Base-by-base conservation (phyloP, 148 eudicot species). In the Selenicereus undatus region DNA sequence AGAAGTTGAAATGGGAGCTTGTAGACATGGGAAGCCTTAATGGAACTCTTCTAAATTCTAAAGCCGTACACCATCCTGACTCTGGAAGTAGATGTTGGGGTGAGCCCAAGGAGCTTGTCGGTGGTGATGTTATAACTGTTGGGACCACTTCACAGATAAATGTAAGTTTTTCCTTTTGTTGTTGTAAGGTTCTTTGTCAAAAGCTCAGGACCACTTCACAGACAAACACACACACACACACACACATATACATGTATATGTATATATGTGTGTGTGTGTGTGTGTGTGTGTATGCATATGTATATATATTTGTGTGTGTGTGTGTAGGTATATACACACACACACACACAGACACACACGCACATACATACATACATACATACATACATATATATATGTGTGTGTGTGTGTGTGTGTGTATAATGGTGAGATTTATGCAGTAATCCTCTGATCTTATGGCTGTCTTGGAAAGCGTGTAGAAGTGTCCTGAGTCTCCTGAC, bases 11-110 rank as follows among this genome's bases (percentile, higher is more conserved):
- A 82, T 96, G 99, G 99, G 99, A 96, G 87, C 88, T 96, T 77
- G 94, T 93, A 70, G 99, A 96, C 88, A 86, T 96, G 93, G 99
- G 99, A 52, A 96, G 99, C 88, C 89, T 96, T 74, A 96, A 96
- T 82, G 99, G 99, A 82, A 96, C 99, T 45, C 90, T 92, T 21
- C 78, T 93, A 75, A 96, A 96, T 85, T 88, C 93, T 52, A 86
- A 81, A 82, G 86, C 91, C 72, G 86, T 91, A 74, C 86, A 91
- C 85, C 91, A 91, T 82, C 90, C 90, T 69, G 91, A 92, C 79
- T 76, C 90, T 83, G 98, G 88, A 81, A 91, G 92, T 84, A 91
- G 99, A 85, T 88, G 87, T 51, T 93, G 99, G 99, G 97, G 99
- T 73, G 89, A 88, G 82, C 91, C 99, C 30, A 83, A 79, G 76